A percentile compares a stretch with the other conserved stretches of the same genome.
phyloP scores from a whole-genome alignment of 768 basidiomycete species.

The Lentinus brumalis region DNA sequence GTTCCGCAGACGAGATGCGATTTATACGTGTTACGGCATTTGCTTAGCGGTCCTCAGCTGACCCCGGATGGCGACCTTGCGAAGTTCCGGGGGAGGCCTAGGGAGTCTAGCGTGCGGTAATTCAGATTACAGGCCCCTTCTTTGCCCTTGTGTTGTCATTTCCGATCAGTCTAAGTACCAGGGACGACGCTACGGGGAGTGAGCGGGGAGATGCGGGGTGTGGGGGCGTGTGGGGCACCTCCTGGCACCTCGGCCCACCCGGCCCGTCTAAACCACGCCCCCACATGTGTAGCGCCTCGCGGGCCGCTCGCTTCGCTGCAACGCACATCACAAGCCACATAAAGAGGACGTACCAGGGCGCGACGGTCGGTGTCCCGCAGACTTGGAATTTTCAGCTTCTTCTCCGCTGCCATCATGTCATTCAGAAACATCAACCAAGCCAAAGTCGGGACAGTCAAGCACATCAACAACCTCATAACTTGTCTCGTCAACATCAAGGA shows the following conservation, averaged over 20 bases:
- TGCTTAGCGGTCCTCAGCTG: not conserved
- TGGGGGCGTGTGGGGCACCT: not conserved
- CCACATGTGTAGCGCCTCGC: not conserved
- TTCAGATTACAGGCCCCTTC: not conserved
- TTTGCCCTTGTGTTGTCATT: not conserved
- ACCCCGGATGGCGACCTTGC: not conserved
- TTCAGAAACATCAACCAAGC: slow-evolving; percentile 34
- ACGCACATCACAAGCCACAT: not conserved
- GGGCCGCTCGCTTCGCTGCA: not conserved
- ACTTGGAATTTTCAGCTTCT: not conserved
- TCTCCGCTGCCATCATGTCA: slow-evolving; percentile 30
- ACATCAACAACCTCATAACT: slow-evolving; percentile 41
- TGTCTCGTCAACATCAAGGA: slow-evolving; percentile 56
- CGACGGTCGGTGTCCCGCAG: not conserved
- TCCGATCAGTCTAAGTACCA: not conserved
- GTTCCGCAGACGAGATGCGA: not conserved
- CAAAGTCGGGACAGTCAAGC: slow-evolving; percentile 29
- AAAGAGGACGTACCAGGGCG: not conserved
- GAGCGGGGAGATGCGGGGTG: not conserved
- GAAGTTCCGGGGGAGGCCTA: not conserved
- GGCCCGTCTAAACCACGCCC: not conserved
- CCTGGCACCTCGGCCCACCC: not conserved
- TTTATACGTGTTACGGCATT: not conserved
- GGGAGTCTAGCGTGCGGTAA: not conserved
- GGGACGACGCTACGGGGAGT: not conserved